Base-by-base conservation (phyloP, 106 monocot genomes). In the Dioscorea alata region DNA sequence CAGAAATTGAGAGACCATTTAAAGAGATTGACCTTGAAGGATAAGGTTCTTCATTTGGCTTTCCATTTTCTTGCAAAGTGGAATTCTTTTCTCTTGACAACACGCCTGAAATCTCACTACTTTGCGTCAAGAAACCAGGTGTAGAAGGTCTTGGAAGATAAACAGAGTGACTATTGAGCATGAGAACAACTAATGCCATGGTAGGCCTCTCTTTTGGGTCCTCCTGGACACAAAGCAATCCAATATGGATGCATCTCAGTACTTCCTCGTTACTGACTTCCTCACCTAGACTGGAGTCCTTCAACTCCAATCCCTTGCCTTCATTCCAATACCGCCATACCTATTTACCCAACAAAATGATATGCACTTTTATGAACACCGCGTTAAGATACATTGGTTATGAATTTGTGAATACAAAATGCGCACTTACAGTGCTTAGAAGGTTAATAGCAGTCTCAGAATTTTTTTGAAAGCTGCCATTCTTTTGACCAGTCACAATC, bases 161-260 rank as follows among this genome's bases (percentile, higher is more conserved):
- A 12, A 66, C 60, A 0, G 70, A 50, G 12, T 49, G 8, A 16
- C 53, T 59, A 32, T 62, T 71, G 1, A 83, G 67, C 83, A 83
- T 79, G 16, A 79, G 50, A 15, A 71, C 49, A 1, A 81, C 74
- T 14, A 52, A 49, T 23, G 72, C 49, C 73, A 85, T 85, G 25
- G n/a, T 73, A 8, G 81, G 84, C 48, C 84, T 66, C 3, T 80
- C 71, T 8, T 4, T 12, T 23, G 80, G 72, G 14, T 77, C 66
- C 5, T 73, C 76, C 33, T 85, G 84, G 32, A 85, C 65, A 25
- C 84, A 85, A 0, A 81, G 32, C 17, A 85, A 53, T 32, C 76
- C 81, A 13, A 85, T 52, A 13, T 81, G 76, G 14, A 85, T 61
- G 53, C 80, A 81, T 57, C 73, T 77, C 51, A 81, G 6, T 14